Evolutionary conservation across 257 asterid genomes (phyloP).

Genomic region (Solanum appendiculatum): DNA sequence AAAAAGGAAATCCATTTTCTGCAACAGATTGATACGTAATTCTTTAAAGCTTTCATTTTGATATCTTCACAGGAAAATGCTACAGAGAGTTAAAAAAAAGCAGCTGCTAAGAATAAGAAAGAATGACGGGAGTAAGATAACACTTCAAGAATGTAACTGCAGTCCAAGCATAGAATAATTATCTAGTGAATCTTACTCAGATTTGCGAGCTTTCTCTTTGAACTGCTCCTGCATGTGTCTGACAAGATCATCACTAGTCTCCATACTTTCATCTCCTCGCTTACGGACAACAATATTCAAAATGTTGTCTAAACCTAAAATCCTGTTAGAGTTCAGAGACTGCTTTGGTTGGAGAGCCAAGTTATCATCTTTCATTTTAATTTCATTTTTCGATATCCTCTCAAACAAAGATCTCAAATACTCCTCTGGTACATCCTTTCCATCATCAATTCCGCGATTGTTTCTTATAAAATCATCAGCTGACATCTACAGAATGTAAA

Average conservation of each 20-base stretch:
- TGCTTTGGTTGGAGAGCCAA: constrained; percentile 80
- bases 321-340: constrained; percentile 70
- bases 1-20: not conserved
- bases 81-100: not conserved
- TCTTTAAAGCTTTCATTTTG: not conserved
- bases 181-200: constrained; percentile 64
- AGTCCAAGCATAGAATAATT: constrained; percentile 4
- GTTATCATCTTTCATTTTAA: constrained; percentile 95
- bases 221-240: constrained; percentile 99
- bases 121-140: not conserved
- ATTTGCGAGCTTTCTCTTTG: constrained; percentile 98
- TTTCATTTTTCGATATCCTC: constrained; percentile 86
- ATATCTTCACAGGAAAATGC: not conserved
- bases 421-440: constrained; percentile 93
- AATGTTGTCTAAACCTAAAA: constrained; percentile 80
- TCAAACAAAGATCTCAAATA: constrained; percentile 86
- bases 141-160: not conserved
- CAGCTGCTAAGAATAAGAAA: not conserved
- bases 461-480: constrained; percentile 91
- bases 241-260: constrained; percentile 83
- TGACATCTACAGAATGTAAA: constrained; percentile 58
- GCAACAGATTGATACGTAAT: not conserved
- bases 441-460: constrained; percentile 98
- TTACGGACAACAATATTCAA: constrained; percentile 83
- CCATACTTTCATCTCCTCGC: constrained; percentile 83